Conservation (phyloP, 768 basidiomycete species). For the Myochromella boudieri region DNA sequence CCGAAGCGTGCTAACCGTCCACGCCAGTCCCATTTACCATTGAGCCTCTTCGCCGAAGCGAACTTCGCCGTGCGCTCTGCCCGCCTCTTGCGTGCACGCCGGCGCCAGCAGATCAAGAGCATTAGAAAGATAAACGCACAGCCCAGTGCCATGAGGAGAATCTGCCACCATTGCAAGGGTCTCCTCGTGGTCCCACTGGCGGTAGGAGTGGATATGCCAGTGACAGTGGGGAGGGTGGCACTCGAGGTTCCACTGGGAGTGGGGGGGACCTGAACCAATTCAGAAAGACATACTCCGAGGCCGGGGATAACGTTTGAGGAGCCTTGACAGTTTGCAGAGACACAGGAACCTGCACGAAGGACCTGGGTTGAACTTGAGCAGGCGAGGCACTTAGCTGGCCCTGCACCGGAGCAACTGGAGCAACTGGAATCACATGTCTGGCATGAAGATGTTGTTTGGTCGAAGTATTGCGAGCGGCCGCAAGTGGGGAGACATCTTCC, state of each 20-base stretch:
- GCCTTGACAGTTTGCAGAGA: conserved; percentile 57
- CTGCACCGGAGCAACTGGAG: conserved; percentile 73
- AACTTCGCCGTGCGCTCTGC: conserved; percentile 66
- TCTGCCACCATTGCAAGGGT: conserved; percentile 77
- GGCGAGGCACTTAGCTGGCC: conserved; percentile 67
- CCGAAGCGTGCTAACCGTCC: conserved; percentile 55
- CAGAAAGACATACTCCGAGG: conserved; percentile 79
- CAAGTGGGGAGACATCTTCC: conserved; percentile 83
- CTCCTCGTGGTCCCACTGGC: conserved; percentile 26
- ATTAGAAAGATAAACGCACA: conserved; percentile 76
- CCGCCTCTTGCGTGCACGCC: conserved; percentile 66
- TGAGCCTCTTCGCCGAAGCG: conserved; percentile 55
- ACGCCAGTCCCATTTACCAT: conserved; percentile 52
- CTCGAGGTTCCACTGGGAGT: conserved; percentile 43
- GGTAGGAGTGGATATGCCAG: conserved; percentile 59
- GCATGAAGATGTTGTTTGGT: conserved; percentile 61
- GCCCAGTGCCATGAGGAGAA: conserved; percentile 79
- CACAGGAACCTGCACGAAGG: conserved; percentile 65
- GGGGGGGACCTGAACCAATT: conserved; percentile 57
- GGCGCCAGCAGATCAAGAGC: conserved; percentile 68
- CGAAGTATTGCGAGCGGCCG: conserved; percentile 70
- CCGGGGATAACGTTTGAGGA: conserved; percentile 59
- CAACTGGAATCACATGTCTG: conserved; percentile 75
- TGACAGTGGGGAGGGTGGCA: conserved; percentile 51
- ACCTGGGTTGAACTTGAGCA: conserved; percentile 66